Conservation (phyloP, 2,329 filamentous ascomycete species). For the Talaromyces sp. region DNA sequence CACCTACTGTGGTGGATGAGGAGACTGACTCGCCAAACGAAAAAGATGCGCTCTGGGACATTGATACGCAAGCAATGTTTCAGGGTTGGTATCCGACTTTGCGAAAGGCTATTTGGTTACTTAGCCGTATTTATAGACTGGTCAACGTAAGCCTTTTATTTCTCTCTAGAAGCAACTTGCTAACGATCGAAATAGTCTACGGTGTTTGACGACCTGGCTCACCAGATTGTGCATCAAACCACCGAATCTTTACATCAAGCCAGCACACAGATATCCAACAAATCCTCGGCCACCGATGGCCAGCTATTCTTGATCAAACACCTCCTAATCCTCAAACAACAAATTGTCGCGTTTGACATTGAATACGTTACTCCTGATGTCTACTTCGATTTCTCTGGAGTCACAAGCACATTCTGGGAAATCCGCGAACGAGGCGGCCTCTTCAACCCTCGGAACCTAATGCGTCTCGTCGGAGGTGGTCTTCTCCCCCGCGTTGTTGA, state of each 20-base stretch:
- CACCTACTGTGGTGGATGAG: slow-evolving; percentile 47
- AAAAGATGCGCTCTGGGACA: slow-evolving; percentile 45
- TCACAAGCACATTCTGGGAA: slow-evolving; percentile 63
- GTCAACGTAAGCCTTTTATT: slow-evolving; percentile 51
- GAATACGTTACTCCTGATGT: slow-evolving; percentile 64
- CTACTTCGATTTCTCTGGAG: slow-evolving; percentile 60
- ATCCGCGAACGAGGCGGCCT: slow-evolving; percentile 59
- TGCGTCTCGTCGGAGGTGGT: slow-evolving; percentile 53
- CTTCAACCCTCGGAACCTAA: slow-evolving; percentile 60
- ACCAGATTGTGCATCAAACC: slow-evolving; percentile 84
- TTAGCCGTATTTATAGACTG: slow-evolving; percentile 64
- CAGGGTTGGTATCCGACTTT: slow-evolving; percentile 63
- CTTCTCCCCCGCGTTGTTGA: slow-evolving; percentile 62
- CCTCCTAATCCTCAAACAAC: slow-evolving; percentile 88
- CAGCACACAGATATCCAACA: slow-evolving; percentile 63
- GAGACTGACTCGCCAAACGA: slow-evolving; percentile 39
- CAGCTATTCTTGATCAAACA: slow-evolving; percentile 95
- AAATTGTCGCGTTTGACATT: slow-evolving; percentile 93
- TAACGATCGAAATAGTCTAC: slow-evolving; percentile 45
- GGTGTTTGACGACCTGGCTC: slow-evolving; percentile 66
- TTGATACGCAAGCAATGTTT: slow-evolving; percentile 53
- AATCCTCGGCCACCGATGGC: slow-evolving; percentile 60
- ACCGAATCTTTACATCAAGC: slow-evolving; percentile 77
- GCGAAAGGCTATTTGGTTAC: slow-evolving; percentile 61
- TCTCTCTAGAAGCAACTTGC: background rate